Conservation (phyloP, 306 rosid species). For the Quercus berberidifolia region DNA sequence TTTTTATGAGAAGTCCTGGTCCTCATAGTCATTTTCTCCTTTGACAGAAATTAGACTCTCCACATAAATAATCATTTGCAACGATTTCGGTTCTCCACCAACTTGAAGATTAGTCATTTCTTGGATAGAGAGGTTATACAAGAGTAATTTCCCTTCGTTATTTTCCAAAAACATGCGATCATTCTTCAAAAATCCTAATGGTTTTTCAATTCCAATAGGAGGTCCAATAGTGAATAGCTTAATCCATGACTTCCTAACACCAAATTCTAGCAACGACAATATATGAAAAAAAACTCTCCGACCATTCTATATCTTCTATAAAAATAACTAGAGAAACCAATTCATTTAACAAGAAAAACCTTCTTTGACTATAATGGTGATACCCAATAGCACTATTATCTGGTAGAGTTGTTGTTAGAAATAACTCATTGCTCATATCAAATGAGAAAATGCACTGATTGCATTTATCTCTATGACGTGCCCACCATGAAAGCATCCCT, state of each 20-base stretch:
- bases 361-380: background rate
- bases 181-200: background rate
- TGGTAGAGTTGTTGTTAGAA: background rate
- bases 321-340: background rate
- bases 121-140: background rate
- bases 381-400: background rate
- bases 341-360: background rate
- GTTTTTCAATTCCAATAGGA: too few relatives aligned
- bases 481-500: background rate
- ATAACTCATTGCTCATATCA: background rate
- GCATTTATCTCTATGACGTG: background rate
- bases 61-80: background rate
- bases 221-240: too few relatives aligned
- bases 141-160: background rate
- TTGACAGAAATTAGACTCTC: background rate
- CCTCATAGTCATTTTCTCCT: background rate
- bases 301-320: too few relatives aligned
- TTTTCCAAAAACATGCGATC: background rate
- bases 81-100: background rate
- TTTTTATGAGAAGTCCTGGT: too few relatives aligned
- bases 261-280: too few relatives aligned
- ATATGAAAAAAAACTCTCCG: too few relatives aligned
- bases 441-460: background rate
- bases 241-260: too few relatives aligned
- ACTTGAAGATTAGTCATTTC: background rate